A percentile compares a stretch with the other conserved stretches of the same genome.
phyloP scores from a whole-genome alignment of 2,329 filamentous ascomycete genomes.

The Neonectria punicea region DNA sequence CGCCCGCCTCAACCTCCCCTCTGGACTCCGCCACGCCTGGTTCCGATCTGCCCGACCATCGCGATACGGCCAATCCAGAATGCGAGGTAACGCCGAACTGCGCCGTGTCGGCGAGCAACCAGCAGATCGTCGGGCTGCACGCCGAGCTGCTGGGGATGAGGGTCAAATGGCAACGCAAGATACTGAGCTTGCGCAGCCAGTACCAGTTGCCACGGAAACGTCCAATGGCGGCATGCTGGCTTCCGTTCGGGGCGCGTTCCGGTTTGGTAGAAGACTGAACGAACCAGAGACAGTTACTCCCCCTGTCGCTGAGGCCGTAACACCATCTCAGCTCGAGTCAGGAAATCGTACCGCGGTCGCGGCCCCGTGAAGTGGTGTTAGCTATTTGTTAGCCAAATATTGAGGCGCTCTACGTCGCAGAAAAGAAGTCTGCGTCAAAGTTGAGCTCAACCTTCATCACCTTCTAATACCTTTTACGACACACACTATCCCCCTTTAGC shows the following conservation, averaged over 20 bases:
- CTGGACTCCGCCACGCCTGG: conserved; percentile 54
- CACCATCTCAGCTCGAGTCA: conserved; percentile 60
- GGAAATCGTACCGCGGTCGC: conserved; percentile 47
- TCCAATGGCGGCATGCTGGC: conserved; percentile 42
- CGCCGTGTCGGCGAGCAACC: conserved; percentile 16
- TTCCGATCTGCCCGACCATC: conserved; percentile 39
- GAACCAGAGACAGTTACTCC: conserved; percentile 27
- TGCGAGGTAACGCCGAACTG: neutral
- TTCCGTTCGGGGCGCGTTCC: conserved; percentile 47
- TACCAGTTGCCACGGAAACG: conserved; percentile 4
- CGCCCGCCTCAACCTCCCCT: conserved; percentile 60
- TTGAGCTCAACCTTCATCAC: neutral
- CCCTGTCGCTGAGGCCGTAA: conserved; percentile 43
- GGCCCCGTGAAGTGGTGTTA: conserved; percentile 27
- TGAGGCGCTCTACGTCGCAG: neutral
- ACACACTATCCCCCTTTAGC: conserved; percentile 37
- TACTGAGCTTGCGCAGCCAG: conserved; percentile 25
- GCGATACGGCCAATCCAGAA: conserved; percentile 7
- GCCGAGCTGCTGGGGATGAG: conserved; percentile 8
- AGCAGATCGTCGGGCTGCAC: conserved; percentile 11
- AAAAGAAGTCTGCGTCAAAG: neutral
- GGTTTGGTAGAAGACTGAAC: conserved; percentile 46
- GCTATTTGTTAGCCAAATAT: conserved; percentile 20
- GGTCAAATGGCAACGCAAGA: conserved; percentile 15
- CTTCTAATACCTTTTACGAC: conserved; percentile 32